Base-by-base conservation (phyloP, 2,329 filamentous ascomycete genomes). In the Blastomyces parvus region DNA sequence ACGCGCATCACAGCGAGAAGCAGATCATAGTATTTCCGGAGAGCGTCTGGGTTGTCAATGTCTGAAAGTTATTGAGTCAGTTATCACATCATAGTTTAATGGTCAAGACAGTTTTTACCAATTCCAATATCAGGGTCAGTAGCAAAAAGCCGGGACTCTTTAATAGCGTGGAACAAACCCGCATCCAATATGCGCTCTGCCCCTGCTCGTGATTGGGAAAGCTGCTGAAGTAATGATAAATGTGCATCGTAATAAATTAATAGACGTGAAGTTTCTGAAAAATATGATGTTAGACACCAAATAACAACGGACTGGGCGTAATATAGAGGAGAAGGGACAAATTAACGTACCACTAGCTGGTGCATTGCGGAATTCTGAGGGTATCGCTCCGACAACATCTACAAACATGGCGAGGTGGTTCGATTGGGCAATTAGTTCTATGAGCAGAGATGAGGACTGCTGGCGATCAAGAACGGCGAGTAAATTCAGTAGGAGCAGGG, bases 361-460 rank as follows among this genome's bases (percentile, higher is more conserved):
- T 42, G 83, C 79, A 62, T 84, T 81, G 62, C 83, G 81, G 76
- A 90, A 84, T 69, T 97, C 92, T 13, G 83, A 77, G 65, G 92
- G 84, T 60, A 97, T 84, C 68, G 84, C 83, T 68, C 89, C 87
- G 63, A 99, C 84, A 60, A 90, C 90, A 76, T 97, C 93, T 61
- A 99, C 87, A 38, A 97, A 83, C 36, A 97, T 87, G 60, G 89
- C 89, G 60, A 97, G 84, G 73, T 97, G 96, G 77, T 99, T 99
- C 57, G 96, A 84, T 63, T 89, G 86, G 70, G 89, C 88, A 62
- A 99, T 84, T 38, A 86, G 82, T 66, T 94, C 90, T 19, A 96
- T 84, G 30, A 97, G 83, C 69, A 89, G 85, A 60, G 84, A 83
- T 38, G 89, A 90, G 59, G 86, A 82, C 70, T 93, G 88, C 44